These are phyloP conservation scores for Capsicum baccatum DNA, from an alignment of 257 asterid species.

Conservation along the genomic window DNA sequence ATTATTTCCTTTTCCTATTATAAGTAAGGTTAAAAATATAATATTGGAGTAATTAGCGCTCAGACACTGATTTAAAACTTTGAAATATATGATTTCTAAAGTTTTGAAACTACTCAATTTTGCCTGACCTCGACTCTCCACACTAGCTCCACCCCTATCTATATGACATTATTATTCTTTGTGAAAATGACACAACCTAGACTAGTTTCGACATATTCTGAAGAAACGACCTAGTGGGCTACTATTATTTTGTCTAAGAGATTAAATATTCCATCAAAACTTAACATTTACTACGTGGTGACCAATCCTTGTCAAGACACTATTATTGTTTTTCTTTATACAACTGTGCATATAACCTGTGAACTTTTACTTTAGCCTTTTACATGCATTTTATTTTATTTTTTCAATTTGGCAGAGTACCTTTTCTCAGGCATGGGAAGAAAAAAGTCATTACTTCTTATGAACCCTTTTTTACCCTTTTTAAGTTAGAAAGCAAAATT, in stretches of 20 bases:
- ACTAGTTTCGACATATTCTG: conserved; percentile 41
- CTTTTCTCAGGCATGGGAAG: conserved; percentile 44
- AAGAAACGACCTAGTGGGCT: neutral
- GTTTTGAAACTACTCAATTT: neutral
- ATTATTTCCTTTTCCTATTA: neutral
- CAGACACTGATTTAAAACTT: too few relatives aligned
- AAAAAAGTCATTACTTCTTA: conserved; percentile 35
- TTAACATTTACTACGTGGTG: conserved; percentile 25
- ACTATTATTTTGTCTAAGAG: neutral
- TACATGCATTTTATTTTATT: conserved; percentile 1
- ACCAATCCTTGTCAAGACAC: conserved; percentile 36
- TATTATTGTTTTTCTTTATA: conserved; percentile 25
- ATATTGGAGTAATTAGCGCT: neutral
- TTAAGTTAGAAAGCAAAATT: conserved; percentile 35
- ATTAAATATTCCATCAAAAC: conserved; percentile 8
- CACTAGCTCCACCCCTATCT: neutral
- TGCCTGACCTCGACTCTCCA: neutral
- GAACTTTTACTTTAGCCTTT: conserved; percentile 24
- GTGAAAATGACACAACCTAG: conserved; percentile 47
- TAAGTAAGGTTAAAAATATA: neutral
- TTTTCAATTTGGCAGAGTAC: conserved; percentile 31
- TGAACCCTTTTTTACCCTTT: conserved; percentile 28
- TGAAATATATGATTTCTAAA: too few relatives aligned
- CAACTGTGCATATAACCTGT: conserved; percentile 21
- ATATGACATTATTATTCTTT: neutral